Evolutionary conservation across 495 filamentous ascomycete species (phyloP).

Genomic region (Penicillium samsonianum): DNA sequence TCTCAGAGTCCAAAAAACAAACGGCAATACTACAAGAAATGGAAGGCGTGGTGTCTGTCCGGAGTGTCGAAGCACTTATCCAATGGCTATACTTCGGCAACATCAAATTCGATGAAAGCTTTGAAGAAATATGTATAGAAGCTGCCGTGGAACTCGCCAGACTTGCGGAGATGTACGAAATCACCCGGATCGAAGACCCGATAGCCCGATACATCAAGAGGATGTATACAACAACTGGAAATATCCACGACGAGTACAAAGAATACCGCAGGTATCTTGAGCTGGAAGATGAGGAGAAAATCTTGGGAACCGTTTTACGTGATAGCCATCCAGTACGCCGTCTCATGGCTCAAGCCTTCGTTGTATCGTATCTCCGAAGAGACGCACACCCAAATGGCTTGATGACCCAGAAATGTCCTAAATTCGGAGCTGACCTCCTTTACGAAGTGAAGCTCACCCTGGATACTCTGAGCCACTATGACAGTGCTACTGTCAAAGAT

Average conservation of each 20-base stretch:
- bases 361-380: slow-evolving; percentile 23
- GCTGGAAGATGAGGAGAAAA: fast-evolving
- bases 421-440: too few species aligned
- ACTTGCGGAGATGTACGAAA: slow-evolving; percentile 29
- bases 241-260: too few species aligned
- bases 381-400: neutral
- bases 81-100: slow-evolving; percentile 31
- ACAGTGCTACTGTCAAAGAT: too few species aligned
- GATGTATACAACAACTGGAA: too few species aligned
- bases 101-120: slow-evolving; percentile 22
- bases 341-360: slow-evolving; percentile 25
- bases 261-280: too few species aligned
- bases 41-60: slow-evolving; percentile 21
- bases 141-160: slow-evolving; percentile 30
- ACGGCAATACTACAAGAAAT: slow-evolving; percentile 23
- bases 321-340: slow-evolving; percentile 25
- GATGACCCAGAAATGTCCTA: too few species aligned
- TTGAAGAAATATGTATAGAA: slow-evolving; percentile 19
- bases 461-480: too few species aligned
- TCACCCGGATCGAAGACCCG: slow-evolving; percentile 25
- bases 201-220: slow-evolving; percentile 23
- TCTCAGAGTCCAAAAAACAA: neutral
- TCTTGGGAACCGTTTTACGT: slow-evolving; percentile 18
- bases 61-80: slow-evolving; percentile 24
- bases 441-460: too few species aligned